Evolutionary conservation across 257 asterid genomes (phyloP), one percentile per base, ranked within the genome.

Genomic region (Rauvolfia tetraphylla): DNA sequence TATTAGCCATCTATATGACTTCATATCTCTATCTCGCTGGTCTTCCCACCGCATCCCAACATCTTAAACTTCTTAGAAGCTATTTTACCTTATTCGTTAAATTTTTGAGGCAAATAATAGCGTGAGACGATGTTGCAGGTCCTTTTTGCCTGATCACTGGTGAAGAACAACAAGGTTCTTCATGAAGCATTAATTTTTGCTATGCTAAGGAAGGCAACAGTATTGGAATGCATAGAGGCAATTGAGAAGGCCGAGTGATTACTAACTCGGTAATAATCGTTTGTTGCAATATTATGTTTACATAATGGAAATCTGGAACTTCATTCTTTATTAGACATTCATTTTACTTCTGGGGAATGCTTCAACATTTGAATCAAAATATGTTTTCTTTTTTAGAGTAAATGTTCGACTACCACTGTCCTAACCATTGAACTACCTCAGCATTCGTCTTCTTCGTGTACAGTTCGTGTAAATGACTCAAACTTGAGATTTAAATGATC

Each of bases 161-260:
- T 95, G 66, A 95, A 95, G 72, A 92, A 84, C 34, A 91, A 95
- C 41, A 79, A 81, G 75, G 78, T 22, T 25, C 87, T 89, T 69
- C 98, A 95, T 48, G 99, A 95, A 76, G 90, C 92, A 41, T 77
- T 95, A 68, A 90, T 92, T 23, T 79, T 93, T 14, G 96, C 98
- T 7, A 95, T 95, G 99, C 63, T 87, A 48, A 92, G 90, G 71
- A 95, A 89, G 72, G 98, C 97, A 13, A 83, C 97, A 5, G 94
- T 95, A 12, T 59, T 91, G 36, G 96, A 92, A 82, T 95, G 99
- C 96, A 91, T 95, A 69, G 94, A 91, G 83, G 96, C 98, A 42
- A 89, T 95, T 75, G 97, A 95, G 90, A 84, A 88, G 71, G 91
- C 92, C 54, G 88, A 56, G 23, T 82, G 74, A 82, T 36, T 36